Conservation (phyloP, 2,329 filamentous ascomycete species). For the Colletotrichum orchidophilum region DNA sequence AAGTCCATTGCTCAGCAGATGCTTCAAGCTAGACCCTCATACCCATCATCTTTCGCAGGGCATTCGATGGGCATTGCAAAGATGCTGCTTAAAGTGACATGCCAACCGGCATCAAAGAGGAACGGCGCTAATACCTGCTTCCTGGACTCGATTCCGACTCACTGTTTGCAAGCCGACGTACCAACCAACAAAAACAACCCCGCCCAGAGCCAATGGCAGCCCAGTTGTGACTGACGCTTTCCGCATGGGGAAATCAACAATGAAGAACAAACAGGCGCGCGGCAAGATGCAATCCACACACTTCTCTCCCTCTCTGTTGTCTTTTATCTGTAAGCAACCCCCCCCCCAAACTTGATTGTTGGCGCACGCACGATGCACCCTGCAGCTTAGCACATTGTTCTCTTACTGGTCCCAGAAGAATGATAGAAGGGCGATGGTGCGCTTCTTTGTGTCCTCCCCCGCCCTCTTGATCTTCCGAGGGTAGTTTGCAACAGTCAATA, state of each 20-base stretch:
- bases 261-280: conserved; percentile 6
- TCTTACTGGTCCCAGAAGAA: background rate
- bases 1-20: background rate
- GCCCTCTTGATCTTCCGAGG: background rate
- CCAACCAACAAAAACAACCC: too few relatives aligned
- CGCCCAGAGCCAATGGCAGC: too few relatives aligned
- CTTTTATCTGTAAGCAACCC: too few relatives aligned
- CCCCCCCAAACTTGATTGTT: background rate
- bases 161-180: background rate
- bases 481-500: background rate
- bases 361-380: background rate
- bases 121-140: background rate
- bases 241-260: too few relatives aligned
- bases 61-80: too few relatives aligned
- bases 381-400: background rate
- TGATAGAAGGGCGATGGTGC: background rate
- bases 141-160: background rate
- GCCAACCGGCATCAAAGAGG: too few relatives aligned
- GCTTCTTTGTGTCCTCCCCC: background rate
- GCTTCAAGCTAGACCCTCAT: background rate
- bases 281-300: conserved; percentile 15
- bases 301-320: background rate
- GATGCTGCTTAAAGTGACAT: too few relatives aligned
- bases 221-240: too few relatives aligned
- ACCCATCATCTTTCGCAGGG: too few relatives aligned